Base-by-base conservation (phyloP, 352 stramenopile species). In the Globisporangium ultimum region DNA sequence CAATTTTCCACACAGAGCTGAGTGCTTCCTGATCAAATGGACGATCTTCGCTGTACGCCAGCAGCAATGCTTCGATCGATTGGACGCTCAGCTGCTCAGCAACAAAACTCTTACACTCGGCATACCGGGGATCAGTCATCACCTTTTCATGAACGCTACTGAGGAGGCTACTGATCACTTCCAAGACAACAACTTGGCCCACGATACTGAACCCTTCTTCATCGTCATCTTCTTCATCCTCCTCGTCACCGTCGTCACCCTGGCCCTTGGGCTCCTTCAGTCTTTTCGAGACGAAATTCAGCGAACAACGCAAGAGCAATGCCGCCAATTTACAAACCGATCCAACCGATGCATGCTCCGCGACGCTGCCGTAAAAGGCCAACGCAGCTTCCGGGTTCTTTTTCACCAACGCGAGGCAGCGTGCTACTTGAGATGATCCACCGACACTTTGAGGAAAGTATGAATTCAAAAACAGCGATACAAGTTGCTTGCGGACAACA, bases 361-460 rank as follows among this genome's bases (percentile, higher is more conserved):
- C 75, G 11, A 93, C 84, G 51, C 84, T 84, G 0, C 78, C 72
- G 56, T 93, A 95, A 53, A 95, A 95, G 8, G 93, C 80, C 67
- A 93, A 80, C 5, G 84, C 85, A 5, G 84, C 84, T 47, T 90
- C 80, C 0, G 84, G 81, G 52, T 92, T 81, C 60, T 95, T 93
- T 54, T 87, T 87, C 41, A 95, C 78, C 13, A 95, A 52, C 14
- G 79, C 76, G 12, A 95, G 70, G 49, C 80, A 91, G 36, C 86
- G 86, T 40, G 86, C 86, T 3, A 95, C 80, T 64, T 95, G 86
- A 1, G 84, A 92, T 9, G 82, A 89, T 5, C 84, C 86, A 40
- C 78, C 78, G 9, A 89, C 84, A 22, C 80, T 82, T 58, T 93
- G 87, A 32, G 87, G 87, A 42, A 95, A 95, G 60, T 95, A 95